Conservation (phyloP, 257 asterid species). For the Solanum virginianum region DNA sequence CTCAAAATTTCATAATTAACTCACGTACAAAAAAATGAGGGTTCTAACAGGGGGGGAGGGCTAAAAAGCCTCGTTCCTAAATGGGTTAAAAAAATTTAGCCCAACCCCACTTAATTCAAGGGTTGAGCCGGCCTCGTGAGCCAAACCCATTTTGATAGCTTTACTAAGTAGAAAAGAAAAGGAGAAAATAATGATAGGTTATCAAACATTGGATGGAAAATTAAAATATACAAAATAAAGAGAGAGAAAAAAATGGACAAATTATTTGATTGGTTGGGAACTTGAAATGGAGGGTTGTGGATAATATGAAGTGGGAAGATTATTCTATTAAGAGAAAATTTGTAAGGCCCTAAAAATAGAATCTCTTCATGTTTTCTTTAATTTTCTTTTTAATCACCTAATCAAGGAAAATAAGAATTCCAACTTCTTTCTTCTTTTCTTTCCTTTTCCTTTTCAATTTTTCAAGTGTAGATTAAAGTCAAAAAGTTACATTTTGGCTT, state of each 20-base stretch:
- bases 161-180: too few species aligned
- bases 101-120: too few species aligned
- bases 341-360: neutral
- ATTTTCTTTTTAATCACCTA: neutral
- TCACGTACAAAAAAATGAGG: too few species aligned
- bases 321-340: neutral
- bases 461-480: neutral
- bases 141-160: too few species aligned
- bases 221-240: too few species aligned
- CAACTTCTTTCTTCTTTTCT: neutral
- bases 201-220: too few species aligned
- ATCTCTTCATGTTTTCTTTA: neutral
- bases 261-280: neutral
- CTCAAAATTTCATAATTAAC: too few species aligned
- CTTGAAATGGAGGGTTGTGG: neutral
- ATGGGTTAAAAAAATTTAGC: too few species aligned
- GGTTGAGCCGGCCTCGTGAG: too few species aligned
- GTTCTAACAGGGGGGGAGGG: accelerated
- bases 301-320: neutral
- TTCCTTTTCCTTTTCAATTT: neutral
- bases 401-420: neutral
- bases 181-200: neutral
- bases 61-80: too few species aligned
- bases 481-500: neutral
- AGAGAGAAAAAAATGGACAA: neutral